Percentiles rank a stretch among this genome's conserved stretches.
phyloP scores from a whole-genome alignment of 2,329 filamentous ascomycete species.

The Teratosphaeriaceae sp. region DNA sequence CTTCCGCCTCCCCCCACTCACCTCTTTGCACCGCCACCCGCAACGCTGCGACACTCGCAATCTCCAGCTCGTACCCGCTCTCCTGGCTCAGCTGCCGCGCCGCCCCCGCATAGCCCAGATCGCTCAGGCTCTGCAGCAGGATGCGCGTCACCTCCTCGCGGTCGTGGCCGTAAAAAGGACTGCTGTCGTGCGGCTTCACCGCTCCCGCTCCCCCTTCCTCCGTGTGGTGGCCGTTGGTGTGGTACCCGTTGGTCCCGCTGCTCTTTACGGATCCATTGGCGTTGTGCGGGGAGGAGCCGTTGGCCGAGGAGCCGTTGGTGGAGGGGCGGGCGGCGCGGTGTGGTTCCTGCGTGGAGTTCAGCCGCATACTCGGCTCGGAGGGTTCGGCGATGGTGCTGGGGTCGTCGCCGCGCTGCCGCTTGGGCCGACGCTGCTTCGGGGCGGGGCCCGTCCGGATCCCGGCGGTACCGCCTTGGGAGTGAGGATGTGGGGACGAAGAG shows the following conservation, averaged over 20 bases:
- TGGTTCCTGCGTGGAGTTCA: slow-evolving; percentile 32
- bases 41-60: slow-evolving; percentile 77
- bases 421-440: slow-evolving; percentile 22
- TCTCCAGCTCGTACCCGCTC: slow-evolving; percentile 85
- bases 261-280: slow-evolving; percentile 34
- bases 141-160: slow-evolving; percentile 90
- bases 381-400: slow-evolving; percentile 20
- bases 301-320: slow-evolving; percentile 30
- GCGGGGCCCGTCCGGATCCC: slow-evolving; percentile 11
- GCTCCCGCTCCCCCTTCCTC: slow-evolving; percentile 2
- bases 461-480: too few species aligned
- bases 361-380: slow-evolving; percentile 38
- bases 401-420: slow-evolving; percentile 16
- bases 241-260: slow-evolving; percentile 38
- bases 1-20: slow-evolving; percentile 79
- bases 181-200: slow-evolving; percentile 21
- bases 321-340: slow-evolving; percentile 31
- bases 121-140: slow-evolving; percentile 81
- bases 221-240: slow-evolving; percentile 32
- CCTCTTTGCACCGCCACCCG: slow-evolving; percentile 72
- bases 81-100: slow-evolving; percentile 69
- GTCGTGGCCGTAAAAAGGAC: slow-evolving; percentile 73
- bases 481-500: slow-evolving; percentile 19
- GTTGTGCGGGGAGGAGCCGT: slow-evolving; percentile 28
- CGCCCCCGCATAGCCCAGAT: slow-evolving; percentile 77